Conservation (phyloP, 2,329 filamentous ascomycete genomes). For the Lecanicillium sp. region DNA sequence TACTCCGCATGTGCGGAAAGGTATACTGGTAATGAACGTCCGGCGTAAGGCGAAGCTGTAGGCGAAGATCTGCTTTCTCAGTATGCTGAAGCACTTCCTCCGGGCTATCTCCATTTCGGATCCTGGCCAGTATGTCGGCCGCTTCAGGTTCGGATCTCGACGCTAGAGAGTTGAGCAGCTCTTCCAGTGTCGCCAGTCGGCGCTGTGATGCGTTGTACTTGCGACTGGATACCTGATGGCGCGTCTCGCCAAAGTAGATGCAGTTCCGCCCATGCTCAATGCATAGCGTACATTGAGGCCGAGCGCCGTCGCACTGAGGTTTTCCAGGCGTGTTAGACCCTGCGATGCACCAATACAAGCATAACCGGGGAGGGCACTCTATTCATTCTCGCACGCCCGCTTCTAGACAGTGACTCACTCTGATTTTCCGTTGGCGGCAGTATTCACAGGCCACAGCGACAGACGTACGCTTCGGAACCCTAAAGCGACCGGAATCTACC, state of each 20-base stretch:
- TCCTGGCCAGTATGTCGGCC: background rate
- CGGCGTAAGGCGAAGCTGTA: background rate
- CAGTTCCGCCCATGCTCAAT: background rate
- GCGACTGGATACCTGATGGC: background rate
- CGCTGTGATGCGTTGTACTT: background rate
- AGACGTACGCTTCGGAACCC: background rate
- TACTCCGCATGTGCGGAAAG: background rate
- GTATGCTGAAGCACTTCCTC: background rate
- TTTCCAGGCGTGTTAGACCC: background rate
- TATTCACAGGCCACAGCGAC: background rate
- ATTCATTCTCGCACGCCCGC: background rate
- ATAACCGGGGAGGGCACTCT: background rate
- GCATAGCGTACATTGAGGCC: background rate
- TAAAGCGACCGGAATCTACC: too few species aligned
- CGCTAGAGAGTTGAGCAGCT: background rate
- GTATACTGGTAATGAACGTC: background rate
- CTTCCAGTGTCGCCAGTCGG: background rate
- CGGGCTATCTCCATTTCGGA: background rate
- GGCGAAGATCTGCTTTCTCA: background rate
- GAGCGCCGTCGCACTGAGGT: background rate
- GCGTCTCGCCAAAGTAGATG: background rate
- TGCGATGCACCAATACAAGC: too few species aligned
- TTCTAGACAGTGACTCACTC: background rate
- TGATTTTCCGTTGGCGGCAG: background rate
- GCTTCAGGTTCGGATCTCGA: background rate